These are phyloP conservation scores for Erigeron canadensis DNA, from an alignment of 129 eudicot species.

Conservation along the genomic window DNA sequence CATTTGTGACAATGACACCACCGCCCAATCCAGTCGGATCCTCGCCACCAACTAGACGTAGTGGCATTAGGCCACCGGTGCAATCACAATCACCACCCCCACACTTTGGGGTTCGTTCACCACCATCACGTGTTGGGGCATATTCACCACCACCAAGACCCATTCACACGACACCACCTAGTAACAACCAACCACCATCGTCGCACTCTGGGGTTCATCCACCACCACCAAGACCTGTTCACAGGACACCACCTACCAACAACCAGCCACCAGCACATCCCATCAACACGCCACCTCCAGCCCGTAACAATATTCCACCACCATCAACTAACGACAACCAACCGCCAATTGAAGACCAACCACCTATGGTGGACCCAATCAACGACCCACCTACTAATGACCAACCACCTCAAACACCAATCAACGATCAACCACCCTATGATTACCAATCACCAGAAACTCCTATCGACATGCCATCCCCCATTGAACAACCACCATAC, in stretches of 20 bases:
- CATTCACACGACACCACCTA: neutral
- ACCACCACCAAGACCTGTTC: neutral
- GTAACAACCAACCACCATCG: neutral
- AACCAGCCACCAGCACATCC: neutral
- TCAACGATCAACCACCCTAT: neutral
- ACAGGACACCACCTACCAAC: neutral
- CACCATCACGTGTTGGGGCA: conserved; percentile 10
- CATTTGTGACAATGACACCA: conserved; percentile 18
- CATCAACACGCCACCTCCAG: neutral
- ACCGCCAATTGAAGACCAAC: conserved; percentile 6
- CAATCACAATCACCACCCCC: conserved; percentile 7
- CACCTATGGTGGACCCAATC: neutral
- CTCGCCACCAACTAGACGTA: conserved; percentile 14
- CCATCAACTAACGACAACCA: neutral
- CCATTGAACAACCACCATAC: conserved; percentile 4
- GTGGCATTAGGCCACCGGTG: neutral
- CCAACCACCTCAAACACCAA: conserved; percentile 10
- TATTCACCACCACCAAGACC: conserved; percentile 1
- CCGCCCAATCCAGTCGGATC: neutral
- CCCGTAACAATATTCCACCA: neutral
- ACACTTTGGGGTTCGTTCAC: neutral
- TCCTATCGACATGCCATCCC: conserved; percentile 6
- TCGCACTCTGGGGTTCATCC: neutral
- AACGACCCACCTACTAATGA: neutral
- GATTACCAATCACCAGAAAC: conserved; percentile 12